These are phyloP conservation scores for Collybia sordida DNA, from an alignment of 768 basidiomycete species.

Conservation along the genomic window DNA sequence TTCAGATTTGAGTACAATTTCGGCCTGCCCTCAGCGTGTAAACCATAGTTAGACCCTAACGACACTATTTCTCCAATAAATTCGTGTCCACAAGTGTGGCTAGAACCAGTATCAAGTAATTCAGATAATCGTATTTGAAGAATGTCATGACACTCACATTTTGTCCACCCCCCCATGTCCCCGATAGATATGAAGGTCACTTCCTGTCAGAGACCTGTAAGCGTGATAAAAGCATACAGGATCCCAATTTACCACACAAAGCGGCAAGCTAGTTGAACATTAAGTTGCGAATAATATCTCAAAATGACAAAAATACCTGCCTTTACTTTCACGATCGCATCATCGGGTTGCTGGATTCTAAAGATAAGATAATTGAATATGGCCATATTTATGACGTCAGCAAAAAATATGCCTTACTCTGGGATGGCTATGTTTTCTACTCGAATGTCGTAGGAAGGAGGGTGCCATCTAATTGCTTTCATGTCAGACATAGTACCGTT, in stretches of 20 bases:
- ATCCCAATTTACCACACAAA: conserved; percentile 49
- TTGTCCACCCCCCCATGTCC: conserved; percentile 54
- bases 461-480: conserved; percentile 61
- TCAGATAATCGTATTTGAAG: neutral
- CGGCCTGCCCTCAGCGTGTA: conserved; percentile 48
- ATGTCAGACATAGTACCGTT: conserved; percentile 6
- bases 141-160: conserved; percentile 38
- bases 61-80: conserved; percentile 72
- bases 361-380: neutral
- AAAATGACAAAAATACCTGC: conserved; percentile 31
- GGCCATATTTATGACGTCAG: neutral
- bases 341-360: conserved; percentile 68
- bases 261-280: conserved; percentile 51
- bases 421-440: conserved; percentile 65
- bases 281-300: neutral
- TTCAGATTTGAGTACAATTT: conserved; percentile 60
- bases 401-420: conserved; percentile 23
- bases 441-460: conserved; percentile 68
- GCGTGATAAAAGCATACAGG: neutral
- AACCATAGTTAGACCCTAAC: conserved; percentile 59
- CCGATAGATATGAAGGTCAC: conserved; percentile 75
- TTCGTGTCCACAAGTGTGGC: conserved; percentile 73
- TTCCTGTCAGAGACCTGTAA: conserved; percentile 35
- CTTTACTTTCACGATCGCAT: conserved; percentile 75
- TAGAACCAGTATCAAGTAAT: conserved; percentile 20